Conservation (phyloP, 2,329 filamentous ascomycete species). For the Microthyrium microscopicum region DNA sequence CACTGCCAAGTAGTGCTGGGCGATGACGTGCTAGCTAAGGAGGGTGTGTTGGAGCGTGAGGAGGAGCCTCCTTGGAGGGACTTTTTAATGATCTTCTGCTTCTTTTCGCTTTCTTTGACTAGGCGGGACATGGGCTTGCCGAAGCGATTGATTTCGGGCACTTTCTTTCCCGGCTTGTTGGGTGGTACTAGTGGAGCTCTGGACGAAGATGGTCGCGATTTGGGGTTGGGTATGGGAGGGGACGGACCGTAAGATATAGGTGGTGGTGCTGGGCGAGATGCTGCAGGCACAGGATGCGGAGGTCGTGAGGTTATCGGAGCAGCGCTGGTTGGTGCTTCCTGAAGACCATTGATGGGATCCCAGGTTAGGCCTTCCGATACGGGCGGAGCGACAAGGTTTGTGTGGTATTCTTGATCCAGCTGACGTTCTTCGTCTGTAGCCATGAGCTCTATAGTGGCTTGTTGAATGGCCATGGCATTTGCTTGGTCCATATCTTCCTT, state of each 20-base stretch:
- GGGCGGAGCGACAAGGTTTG: constrained; percentile 30
- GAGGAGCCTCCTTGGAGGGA: not conserved
- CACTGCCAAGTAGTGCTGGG: constrained; percentile 2
- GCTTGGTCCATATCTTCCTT: constrained; percentile 77
- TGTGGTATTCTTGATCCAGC: no score
- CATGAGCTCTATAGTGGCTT: constrained; percentile 72
- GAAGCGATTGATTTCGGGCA: constrained; percentile 9
- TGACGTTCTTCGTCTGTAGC: constrained; percentile 61
- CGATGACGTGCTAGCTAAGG: constrained; percentile 9
- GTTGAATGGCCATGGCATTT: constrained; percentile 71
- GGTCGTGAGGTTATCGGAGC: constrained; percentile 3
- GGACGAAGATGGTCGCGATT: not conserved
- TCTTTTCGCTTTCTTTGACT: constrained; percentile 12
- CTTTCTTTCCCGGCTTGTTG: no score
- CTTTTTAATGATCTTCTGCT: constrained; percentile 2
- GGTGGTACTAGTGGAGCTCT: no score
- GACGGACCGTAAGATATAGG: not conserved
- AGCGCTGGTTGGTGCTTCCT: constrained; percentile 1
- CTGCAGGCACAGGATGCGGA: not conserved
- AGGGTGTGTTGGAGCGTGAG: constrained; percentile 6
- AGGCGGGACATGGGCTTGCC: constrained; percentile 20
- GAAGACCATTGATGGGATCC: constrained; percentile 8
- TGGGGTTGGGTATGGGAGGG: not conserved
- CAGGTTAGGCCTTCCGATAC: constrained; percentile 16
- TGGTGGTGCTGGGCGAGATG: not conserved